Percentiles rank a stretch among this genome's conserved stretches.
These are phyloP conservation scores for Daucus carota DNA, from an alignment of 129 eudicot species.

Conservation along the genomic window DNA sequence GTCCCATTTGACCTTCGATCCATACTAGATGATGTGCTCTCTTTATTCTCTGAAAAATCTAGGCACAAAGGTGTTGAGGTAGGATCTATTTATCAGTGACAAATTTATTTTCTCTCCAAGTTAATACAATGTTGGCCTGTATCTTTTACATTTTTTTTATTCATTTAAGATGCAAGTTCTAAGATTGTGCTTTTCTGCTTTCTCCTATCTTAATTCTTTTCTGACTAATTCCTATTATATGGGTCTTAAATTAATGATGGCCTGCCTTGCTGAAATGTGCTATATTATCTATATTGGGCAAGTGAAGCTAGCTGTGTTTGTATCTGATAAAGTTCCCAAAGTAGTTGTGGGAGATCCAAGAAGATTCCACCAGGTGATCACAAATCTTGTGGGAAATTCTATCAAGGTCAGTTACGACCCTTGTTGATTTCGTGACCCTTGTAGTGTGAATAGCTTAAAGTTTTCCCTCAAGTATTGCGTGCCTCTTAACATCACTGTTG, in stretches of 20 bases:
- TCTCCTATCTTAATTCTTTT: not conserved
- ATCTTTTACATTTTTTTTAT: not conserved
- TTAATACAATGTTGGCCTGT: too few relatives aligned
- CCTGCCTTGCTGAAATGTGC: not conserved
- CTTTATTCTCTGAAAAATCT: constrained; percentile 83
- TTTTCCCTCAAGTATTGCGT: not conserved
- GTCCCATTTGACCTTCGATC: constrained; percentile 69
- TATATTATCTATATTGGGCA: constrained; percentile 19
- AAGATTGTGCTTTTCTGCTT: not conserved
- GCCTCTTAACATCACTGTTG: not conserved
- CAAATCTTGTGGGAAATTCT: constrained; percentile 84
- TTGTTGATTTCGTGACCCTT: not conserved
- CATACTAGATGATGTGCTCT: constrained; percentile 76
- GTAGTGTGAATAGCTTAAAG: not conserved
- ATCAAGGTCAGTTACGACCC: constrained; percentile 52
- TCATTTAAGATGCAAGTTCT: not conserved
- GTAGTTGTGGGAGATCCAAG: constrained; percentile 81
- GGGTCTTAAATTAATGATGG: not conserved
- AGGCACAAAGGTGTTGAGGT: constrained; percentile 82
- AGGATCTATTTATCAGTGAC: not conserved
- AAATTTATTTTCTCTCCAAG: not conserved
- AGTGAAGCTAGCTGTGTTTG: constrained; percentile 72
- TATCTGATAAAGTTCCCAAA: constrained; percentile 81
- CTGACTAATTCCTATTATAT: not conserved
- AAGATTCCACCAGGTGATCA: constrained; percentile 76